Evolutionary conservation across 768 basidiomycete genomes (phyloP), one percentile per base, ranked within the genome.

Genomic region (Suillus bovinus): DNA sequence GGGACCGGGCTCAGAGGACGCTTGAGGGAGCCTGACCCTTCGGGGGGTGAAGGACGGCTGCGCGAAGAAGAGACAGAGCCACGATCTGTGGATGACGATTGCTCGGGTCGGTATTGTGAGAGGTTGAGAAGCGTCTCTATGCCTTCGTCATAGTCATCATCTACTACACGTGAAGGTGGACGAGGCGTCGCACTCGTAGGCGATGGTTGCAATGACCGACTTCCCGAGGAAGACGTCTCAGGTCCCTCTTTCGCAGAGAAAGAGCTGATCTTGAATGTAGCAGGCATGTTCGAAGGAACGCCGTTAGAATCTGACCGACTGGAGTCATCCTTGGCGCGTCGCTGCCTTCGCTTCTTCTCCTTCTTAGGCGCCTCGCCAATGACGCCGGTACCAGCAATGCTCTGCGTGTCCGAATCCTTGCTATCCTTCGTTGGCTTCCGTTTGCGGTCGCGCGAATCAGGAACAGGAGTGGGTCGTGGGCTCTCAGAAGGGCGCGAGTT

Each of bases 141-240:
- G 29, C 90, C 91, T 73, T 95, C 95, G 68, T 99, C 95, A 67
- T 97, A 97, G 68, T 97, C 91, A 67, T 99, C 95, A 69, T 97
- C 94, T 20, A 96, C 83, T 2, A 84, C 77, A 8, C 95, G 82
- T 13, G 86, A 79, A 8, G 88, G 86, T 20, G 86, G 83, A 41
- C 84, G 76, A 58, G 86, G 82, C 8, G 82, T 81, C 22, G 80
- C 82, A 61, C 81, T 84, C 2, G 84, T 90, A 1, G 90, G 89
- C 34, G 88, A 90, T 2, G 89, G 90, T 66, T 90, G 89, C 44
- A 86, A 78, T 1, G 89, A 90, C 33, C 88, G 78, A 58, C 74
- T 79, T 1, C 84, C 83, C 9, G 89, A 90, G 70, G 88, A 89
- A 61, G 80, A 74, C 22, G 85, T 82, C 66, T 88, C 90, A 3